phyloP scores from a whole-genome alignment of 2,329 filamentous ascomycete genomes.

The Fusarium torreyae region DNA sequence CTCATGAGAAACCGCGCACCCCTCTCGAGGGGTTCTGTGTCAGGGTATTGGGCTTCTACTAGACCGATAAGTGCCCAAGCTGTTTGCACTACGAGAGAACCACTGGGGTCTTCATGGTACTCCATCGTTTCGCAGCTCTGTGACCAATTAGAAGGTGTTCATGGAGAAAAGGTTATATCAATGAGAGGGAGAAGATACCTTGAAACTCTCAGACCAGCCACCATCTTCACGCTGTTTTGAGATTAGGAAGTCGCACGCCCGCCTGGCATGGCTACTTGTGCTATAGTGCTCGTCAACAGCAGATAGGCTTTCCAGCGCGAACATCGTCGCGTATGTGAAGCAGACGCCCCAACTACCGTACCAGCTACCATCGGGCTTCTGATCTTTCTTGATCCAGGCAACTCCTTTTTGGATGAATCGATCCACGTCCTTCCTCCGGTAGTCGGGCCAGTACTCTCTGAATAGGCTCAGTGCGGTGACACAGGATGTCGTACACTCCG shows the following conservation, averaged over 20 bases:
- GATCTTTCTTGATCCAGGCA: conserved; percentile 83
- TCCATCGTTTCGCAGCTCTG: conserved; percentile 81
- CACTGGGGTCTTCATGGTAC: conserved; percentile 80
- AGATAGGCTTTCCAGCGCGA: conserved; percentile 87
- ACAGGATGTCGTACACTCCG: conserved; percentile 95
- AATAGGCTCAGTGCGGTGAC: conserved; percentile 90
- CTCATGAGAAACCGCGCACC: conserved; percentile 85
- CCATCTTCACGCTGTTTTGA: conserved; percentile 88
- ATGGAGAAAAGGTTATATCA: background rate
- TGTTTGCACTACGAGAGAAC: conserved; percentile 92
- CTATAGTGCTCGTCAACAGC: conserved; percentile 84
- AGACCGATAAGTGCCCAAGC: conserved; percentile 88
- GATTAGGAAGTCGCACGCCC: conserved; percentile 87
- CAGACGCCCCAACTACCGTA: conserved; percentile 98
- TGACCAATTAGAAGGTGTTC: conserved; percentile 12
- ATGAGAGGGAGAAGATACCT: conserved; percentile 57
- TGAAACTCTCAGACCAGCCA: conserved; percentile 96
- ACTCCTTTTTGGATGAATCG: conserved; percentile 80
- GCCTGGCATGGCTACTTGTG: conserved; percentile 77
- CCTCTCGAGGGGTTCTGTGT: conserved; percentile 77
- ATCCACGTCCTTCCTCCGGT: conserved; percentile 81
- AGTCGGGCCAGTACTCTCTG: conserved; percentile 82
- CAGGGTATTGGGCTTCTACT: conserved; percentile 83
- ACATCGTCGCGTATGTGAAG: conserved; percentile 97
- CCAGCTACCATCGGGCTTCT: conserved; percentile 89